Percentiles rank a stretch among this genome's conserved stretches.
Evolutionary conservation across 2,329 filamentous ascomycete genomes (phyloP).

Genomic region (Fusarium penzigii): DNA sequence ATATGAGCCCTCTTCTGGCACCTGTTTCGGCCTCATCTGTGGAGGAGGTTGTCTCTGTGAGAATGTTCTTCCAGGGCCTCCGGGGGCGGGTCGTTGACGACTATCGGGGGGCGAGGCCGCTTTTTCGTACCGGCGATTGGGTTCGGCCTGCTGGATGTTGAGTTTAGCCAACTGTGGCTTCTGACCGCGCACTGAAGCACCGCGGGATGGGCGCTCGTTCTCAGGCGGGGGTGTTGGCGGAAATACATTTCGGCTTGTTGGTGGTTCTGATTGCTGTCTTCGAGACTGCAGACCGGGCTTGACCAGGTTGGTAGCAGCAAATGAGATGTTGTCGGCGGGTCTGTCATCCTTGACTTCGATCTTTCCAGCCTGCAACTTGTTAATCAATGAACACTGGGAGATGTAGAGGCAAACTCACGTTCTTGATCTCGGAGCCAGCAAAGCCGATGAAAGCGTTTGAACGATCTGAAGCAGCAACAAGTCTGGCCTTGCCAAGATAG

Average conservation of each 20-base stretch:
- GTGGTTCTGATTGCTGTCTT: slow-evolving; percentile 83
- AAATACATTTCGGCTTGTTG: slow-evolving; percentile 77
- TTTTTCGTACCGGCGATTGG: slow-evolving; percentile 57
- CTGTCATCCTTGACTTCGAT: slow-evolving; percentile 72
- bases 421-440: slow-evolving; percentile 76
- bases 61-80: slow-evolving; percentile 45
- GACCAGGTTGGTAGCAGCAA: slow-evolving; percentile 89
- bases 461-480: slow-evolving; percentile 85
- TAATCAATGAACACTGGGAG: slow-evolving; percentile 5
- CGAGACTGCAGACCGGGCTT: slow-evolving; percentile 80
- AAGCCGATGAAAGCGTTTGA: slow-evolving; percentile 82
- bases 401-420: slow-evolving; percentile 46
- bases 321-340: slow-evolving; percentile 82
- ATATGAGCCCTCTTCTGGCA: slow-evolving; percentile 59
- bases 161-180: slow-evolving; percentile 64
- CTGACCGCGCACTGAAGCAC: slow-evolving; percentile 60
- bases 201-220: slow-evolving; percentile 67
- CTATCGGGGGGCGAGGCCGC: slow-evolving; percentile 47
- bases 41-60: slow-evolving; percentile 41
- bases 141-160: slow-evolving; percentile 57
- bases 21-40: slow-evolving; percentile 33
- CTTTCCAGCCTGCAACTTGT: slow-evolving; percentile 47
- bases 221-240: slow-evolving; percentile 98
- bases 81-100: slow-evolving; percentile 33
- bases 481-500: slow-evolving; percentile 91